Base-by-base conservation (phyloP, 805 yeast species). In the Candida boidinii region DNA sequence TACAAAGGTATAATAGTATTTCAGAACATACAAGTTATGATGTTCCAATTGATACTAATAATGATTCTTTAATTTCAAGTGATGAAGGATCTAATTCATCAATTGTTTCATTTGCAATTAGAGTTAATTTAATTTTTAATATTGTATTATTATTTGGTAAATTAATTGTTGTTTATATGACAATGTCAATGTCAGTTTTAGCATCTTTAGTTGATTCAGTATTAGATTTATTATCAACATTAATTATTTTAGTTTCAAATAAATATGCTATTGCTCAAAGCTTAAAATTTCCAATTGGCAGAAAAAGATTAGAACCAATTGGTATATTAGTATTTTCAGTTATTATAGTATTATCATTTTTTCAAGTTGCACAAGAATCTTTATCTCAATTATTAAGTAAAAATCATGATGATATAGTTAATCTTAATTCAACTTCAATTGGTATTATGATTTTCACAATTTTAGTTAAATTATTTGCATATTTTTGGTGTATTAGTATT, bases 151-250 rank as follows among this genome's bases (percentile, higher is more conserved):
- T 82, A 31, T 27, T 69, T 2, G 87, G 83, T 3, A 82, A 82
- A 47, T 37, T 67, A 3, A 58, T 66, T 10, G 85, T 79, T 17
- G 73, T 77, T 1, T 39, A 73, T n/a, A 56, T 76, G 48, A 77
- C 90, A 0, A 67, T 62, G 48, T 83, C 94, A 9, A 71, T 83
- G 41, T 81, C 92, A 6, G 72, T 83, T 30, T 61, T 82, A 31
- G 94, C 94, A 0, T 81, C 92, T 1, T 66, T 82, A 40, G 78
- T 83, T 26, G 94, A 82, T 56, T 81, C 90, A 2, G 61, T 75
- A 1, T 65, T 82, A 40, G 94, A 83, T 47, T 76, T 82, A 34
- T 53, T 82, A 35, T 80, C 88, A 13, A 82, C 92, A 0, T 59
- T 79, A 37, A 82, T 83, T 42, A 83, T 83, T 31, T 81, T 64